Evolutionary conservation across 1,284 basidiomycete genomes (phyloP).

Genomic region (Tilletiopsis washingtonensis): DNA sequence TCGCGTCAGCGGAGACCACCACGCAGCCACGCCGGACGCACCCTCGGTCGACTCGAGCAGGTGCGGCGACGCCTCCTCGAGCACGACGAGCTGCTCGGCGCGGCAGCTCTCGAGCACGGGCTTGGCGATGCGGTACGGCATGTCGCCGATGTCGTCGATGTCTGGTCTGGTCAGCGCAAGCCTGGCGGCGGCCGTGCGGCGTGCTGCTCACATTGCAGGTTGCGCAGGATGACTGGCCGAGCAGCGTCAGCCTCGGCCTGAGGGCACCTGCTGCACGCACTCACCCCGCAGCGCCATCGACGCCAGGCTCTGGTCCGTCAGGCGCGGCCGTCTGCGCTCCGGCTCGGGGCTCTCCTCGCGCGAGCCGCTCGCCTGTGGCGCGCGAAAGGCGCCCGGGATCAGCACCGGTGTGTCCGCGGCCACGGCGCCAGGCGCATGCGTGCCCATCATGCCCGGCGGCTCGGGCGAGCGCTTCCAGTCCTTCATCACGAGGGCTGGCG

Average conservation of each 20-base stretch:
- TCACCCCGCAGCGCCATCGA: neutral
- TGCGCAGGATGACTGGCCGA: slow-evolving; percentile 28
- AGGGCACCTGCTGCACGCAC: neutral
- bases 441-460: slow-evolving; percentile 29
- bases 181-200: too few species aligned
- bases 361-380: neutral
- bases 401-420: neutral
- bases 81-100: slow-evolving; percentile 30
- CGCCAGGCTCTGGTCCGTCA: neutral
- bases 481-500: too few species aligned
- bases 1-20: too few species aligned
- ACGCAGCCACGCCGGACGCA: too few species aligned
- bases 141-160: too few species aligned
- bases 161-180: too few species aligned
- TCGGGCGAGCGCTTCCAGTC: slow-evolving; percentile 33
- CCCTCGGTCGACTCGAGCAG: too few species aligned
- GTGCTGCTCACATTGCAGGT: slow-evolving; percentile 16
- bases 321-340: neutral
- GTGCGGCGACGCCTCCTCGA: slow-evolving; percentile 36
- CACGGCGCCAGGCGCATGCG: neutral
- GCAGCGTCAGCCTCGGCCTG: neutral
- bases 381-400: neutral
- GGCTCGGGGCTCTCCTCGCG: neutral
- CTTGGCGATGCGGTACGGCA: slow-evolving; percentile 33
- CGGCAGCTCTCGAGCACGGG: slow-evolving; percentile 35